Evolutionary conservation across 257 asterid species (phyloP).

Genomic region (Coffea canephora): DNA sequence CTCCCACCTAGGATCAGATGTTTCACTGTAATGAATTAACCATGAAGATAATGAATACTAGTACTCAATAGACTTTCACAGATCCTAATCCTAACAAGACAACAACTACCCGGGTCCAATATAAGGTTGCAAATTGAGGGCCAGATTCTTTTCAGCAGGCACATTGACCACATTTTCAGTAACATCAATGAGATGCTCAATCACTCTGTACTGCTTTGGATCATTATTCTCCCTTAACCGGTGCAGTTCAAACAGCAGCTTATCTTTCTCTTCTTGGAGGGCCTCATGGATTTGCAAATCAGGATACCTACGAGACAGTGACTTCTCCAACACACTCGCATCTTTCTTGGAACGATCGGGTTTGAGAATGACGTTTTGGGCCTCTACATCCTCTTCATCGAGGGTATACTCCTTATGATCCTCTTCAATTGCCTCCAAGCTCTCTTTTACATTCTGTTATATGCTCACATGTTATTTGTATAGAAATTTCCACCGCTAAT

Average conservation of each 20-base stretch:
- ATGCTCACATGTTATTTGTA: no score
- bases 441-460: slow-evolving; percentile 12
- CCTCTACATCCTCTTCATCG: slow-evolving; percentile 19
- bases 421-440: slow-evolving; percentile 20
- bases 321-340: slow-evolving; percentile 22
- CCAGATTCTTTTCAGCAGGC: slow-evolving; percentile 18
- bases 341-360: slow-evolving; percentile 25
- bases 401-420: slow-evolving; percentile 19
- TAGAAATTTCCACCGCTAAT: no score
- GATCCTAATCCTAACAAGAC: neutral
- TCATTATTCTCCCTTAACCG: slow-evolving; percentile 14
- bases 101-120: slow-evolving; percentile 16
- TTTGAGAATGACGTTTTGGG: slow-evolving; percentile 15
- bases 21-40: neutral
- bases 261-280: slow-evolving; percentile 24
- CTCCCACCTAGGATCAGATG: slow-evolving; percentile 5
- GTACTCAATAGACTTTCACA: neutral
- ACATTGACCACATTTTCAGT: slow-evolving; percentile 20
- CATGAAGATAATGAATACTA: neutral
- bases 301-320: slow-evolving; percentile 22
- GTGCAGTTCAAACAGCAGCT: slow-evolving; percentile 19
- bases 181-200: slow-evolving; percentile 29
- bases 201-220: slow-evolving; percentile 12
- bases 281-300: slow-evolving; percentile 16
- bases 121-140: slow-evolving; percentile 8